Conservation (phyloP, 2,329 filamentous ascomycete species). For the Fusarium sp. region DNA sequence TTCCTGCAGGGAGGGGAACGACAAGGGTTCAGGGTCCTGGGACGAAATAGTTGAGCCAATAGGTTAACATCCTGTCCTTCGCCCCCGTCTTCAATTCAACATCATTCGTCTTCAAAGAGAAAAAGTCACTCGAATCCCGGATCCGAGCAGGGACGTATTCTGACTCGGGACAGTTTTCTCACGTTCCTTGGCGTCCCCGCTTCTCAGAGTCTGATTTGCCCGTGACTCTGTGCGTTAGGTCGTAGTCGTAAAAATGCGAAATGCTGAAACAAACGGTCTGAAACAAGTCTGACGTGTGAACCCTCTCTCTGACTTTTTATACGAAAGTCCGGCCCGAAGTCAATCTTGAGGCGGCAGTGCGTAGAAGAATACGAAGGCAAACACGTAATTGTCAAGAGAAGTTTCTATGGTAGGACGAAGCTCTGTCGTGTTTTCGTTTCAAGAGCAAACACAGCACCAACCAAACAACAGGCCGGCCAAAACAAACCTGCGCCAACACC, state of each 20-base stretch:
- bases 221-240: slow-evolving; percentile 12
- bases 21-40: slow-evolving; percentile 24
- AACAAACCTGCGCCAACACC: neutral
- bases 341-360: neutral
- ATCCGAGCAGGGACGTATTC: neutral
- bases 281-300: slow-evolving; percentile 37
- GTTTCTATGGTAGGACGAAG: slow-evolving; percentile 10
- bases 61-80: neutral
- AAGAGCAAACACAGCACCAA: slow-evolving; percentile 32
- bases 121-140: neutral
- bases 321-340: slow-evolving; percentile 7
- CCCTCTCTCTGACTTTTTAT: neutral
- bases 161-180: slow-evolving; percentile 17
- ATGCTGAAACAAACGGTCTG: slow-evolving; percentile 43
- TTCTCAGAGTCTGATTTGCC: slow-evolving; percentile 21
- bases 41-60: slow-evolving; percentile 11
- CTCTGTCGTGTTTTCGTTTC: slow-evolving; percentile 32
- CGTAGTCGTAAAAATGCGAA: neutral
- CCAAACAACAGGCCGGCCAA: neutral
- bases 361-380: slow-evolving; percentile 22
- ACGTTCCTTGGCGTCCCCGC: slow-evolving; percentile 18
- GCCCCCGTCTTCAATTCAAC: neutral
- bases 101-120: neutral
- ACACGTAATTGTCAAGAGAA: slow-evolving; percentile 8
- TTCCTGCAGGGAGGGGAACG: slow-evolving; percentile 3